Evolutionary conservation across 2,329 filamentous ascomycete genomes (phyloP), one percentile per base, ranked within the genome.

Genomic region (Neoascochyta sp.): DNA sequence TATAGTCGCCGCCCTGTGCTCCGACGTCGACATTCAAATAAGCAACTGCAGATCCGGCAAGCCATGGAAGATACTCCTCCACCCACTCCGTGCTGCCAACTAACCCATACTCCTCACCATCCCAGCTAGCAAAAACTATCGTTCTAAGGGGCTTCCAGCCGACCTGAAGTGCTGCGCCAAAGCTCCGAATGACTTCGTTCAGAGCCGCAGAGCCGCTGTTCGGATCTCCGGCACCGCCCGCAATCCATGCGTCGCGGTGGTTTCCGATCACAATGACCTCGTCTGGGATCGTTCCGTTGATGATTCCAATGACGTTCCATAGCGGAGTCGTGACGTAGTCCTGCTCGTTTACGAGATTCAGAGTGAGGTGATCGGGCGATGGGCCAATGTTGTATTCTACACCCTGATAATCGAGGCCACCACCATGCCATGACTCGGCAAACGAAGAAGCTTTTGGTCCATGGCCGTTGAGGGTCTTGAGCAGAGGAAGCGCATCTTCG

Each of bases 241-340:
- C 81, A 50, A 90, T 82, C 86, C 86, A 93, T 0, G 89, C 86
- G 63, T 95, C 88, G 18, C 88, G 79, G 55, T 95, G 89, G 54
- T 94, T 95, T n/a, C 89, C 88, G 17, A 96, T 68, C 3, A 98
- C 74, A 24, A 98, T 71, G 1, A 95, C 87, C 54, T 95, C 88
- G 49, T 95, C 80, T 0, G 80, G 71, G 19, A 92, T 78, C 0
- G 83, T 84, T 7, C 90, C 92, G 50, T 95, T 95, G 59, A 98
- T 86, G 24, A 92, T 71, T 24, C 90, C 90, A 43, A 96, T 90
- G 3, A 92, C 86, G 55, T 98, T 83, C 70, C 70, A 73, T 6
- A 71, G 46, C 3, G 69, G 69, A 5, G 69, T 73, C 2, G 62
- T 72, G 13, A 66, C 62, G 32, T 72, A 72, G 16, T 73, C 66